Conservation (phyloP, 306 rosid genomes). For the Prunus kanzakura region DNA sequence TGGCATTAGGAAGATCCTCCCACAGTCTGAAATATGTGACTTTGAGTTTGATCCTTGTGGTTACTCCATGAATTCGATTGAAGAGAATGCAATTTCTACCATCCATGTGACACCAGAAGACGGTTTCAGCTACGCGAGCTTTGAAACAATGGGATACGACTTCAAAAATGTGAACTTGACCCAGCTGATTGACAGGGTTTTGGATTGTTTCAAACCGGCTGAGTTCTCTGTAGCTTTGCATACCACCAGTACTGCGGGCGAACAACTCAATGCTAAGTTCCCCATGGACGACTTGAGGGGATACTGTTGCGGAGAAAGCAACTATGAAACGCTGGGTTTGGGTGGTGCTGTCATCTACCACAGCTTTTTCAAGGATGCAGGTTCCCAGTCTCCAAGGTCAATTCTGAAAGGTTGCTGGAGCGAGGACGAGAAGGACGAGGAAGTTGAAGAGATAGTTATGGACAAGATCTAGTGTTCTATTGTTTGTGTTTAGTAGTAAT, state of each 20-base stretch:
- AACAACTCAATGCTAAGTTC: constrained; percentile 29
- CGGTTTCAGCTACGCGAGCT: constrained; percentile 94
- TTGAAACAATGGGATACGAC: constrained; percentile 81
- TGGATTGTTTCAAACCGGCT: constrained; percentile 73
- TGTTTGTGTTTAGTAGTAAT: not conserved
- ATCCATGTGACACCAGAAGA: constrained; percentile 97
- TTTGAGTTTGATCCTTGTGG: constrained; percentile 97
- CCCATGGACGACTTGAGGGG: constrained; percentile 53
- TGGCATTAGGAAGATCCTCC: constrained; percentile 80
- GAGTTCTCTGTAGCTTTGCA: constrained; percentile 86
- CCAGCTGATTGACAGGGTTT: constrained; percentile 61
- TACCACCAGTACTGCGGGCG: constrained; percentile 25
- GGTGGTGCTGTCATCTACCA: constrained; percentile 54
- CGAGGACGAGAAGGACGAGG: constrained; percentile 78
- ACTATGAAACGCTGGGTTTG: constrained; percentile 49
- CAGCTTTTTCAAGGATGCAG: constrained; percentile 41
- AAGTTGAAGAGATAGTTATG: constrained; percentile 33
- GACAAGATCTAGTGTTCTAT: constrained; percentile 7
- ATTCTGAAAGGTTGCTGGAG: constrained; percentile 77
- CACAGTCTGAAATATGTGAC: constrained; percentile 76
- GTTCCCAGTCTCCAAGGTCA: constrained; percentile 70
- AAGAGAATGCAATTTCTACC: constrained; percentile 77
- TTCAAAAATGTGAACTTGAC: constrained; percentile 35
- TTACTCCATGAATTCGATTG: constrained; percentile 88
- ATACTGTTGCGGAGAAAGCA: constrained; percentile 44